Evolutionary conservation across 2,329 filamentous ascomycete species (phyloP).

Genomic region (Chaetomium sp.): DNA sequence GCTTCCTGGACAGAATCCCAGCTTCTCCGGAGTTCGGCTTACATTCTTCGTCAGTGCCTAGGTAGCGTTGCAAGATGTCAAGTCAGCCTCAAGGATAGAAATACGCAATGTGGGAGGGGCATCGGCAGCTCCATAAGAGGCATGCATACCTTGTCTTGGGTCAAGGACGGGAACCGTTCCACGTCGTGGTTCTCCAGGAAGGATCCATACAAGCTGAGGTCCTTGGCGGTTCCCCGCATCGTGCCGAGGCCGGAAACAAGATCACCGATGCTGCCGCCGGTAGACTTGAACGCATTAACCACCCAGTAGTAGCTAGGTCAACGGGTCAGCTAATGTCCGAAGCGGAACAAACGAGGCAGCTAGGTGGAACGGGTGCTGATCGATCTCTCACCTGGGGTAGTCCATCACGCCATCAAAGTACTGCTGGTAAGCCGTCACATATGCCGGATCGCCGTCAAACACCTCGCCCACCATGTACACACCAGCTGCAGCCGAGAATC

Average conservation of each 20-base stretch:
- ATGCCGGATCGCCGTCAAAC: constrained; percentile 38
- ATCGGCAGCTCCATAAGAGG: neutral
- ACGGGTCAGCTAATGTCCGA: neutral
- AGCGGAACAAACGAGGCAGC: neutral
- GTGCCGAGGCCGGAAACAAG: constrained; percentile 28
- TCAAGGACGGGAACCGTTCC: constrained; percentile 39
- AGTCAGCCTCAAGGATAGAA: neutral
- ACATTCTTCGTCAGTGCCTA: constrained; percentile 42
- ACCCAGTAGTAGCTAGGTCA: constrained; percentile 25
- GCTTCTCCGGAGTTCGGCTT: neutral
- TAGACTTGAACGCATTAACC: constrained; percentile 24
- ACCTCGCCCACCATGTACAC: constrained; percentile 47
- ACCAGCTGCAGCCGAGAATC: constrained; percentile 39
- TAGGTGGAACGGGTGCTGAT: neutral
- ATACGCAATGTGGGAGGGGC: too few species aligned
- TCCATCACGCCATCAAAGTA: constrained; percentile 44
- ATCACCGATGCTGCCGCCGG: constrained; percentile 29
- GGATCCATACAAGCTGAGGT: constrained; percentile 34
- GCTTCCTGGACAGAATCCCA: neutral
- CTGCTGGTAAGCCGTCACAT: constrained; percentile 40
- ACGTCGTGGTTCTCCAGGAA: constrained; percentile 48
- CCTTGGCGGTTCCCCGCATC: constrained; percentile 19
- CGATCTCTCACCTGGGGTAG: constrained; percentile 36
- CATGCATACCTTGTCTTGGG: constrained; percentile 33
- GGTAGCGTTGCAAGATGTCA: neutral